phyloP scores from a whole-genome alignment of 257 asterid species.

The Linaria vulgaris region DNA sequence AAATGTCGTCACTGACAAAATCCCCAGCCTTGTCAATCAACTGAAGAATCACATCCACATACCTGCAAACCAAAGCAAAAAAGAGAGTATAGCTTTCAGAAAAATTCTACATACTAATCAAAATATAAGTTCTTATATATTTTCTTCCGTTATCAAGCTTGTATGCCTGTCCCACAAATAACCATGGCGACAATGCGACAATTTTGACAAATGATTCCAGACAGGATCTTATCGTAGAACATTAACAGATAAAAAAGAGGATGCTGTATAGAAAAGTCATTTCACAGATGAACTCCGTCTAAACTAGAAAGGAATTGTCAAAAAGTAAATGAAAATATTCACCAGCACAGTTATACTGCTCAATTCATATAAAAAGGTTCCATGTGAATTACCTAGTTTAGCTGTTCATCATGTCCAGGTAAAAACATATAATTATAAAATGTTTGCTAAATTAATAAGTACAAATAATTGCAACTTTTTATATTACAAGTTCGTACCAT shows the following conservation, averaged over 20 bases:
- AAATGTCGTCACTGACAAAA: conserved; percentile 94
- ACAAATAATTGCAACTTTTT: background rate
- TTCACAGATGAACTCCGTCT: background rate
- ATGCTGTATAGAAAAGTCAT: conserved; percentile 4
- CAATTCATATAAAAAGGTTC: conserved; percentile 2
- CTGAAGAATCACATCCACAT: conserved; percentile 95
- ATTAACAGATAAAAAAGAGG: conserved; percentile 16
- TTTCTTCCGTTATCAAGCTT: conserved; percentile 1
- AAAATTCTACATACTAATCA: conserved; percentile 11
- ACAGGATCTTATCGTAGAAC: conserved; percentile 9
- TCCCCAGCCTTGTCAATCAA: conserved; percentile 98
- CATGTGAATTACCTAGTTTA: conserved; percentile 9
- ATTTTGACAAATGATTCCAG: conserved; percentile 20
- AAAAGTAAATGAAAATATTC: conserved; percentile 4
- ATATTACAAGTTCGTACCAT: conserved; percentile 51
- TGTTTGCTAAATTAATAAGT: conserved; percentile 20
- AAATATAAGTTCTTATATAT: conserved; percentile 2
- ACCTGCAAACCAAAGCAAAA: conserved; percentile 48
- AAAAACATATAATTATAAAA: conserved; percentile 8
- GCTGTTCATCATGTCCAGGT: conserved; percentile 1
- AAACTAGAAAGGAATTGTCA: background rate
- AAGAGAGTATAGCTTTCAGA: background rate
- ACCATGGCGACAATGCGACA: background rate
- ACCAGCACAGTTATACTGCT: conserved; percentile 5
- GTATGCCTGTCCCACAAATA: background rate